Conservation (phyloP, 345 rosid genomes). For the Murraya koenigii region DNA sequence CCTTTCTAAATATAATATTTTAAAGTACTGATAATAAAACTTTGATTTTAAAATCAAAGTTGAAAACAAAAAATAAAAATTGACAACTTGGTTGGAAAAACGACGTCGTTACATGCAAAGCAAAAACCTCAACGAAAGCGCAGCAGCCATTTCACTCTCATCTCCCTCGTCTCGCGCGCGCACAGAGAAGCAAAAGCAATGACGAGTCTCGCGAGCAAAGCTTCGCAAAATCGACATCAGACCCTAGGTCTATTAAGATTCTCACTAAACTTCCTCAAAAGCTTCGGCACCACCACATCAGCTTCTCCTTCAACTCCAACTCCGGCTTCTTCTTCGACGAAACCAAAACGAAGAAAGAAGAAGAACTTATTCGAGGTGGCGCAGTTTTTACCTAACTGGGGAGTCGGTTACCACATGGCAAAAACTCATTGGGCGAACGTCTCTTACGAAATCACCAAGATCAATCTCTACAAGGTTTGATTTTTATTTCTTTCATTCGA, state of each 20-base stretch:
- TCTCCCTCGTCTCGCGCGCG: neutral
- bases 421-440: conserved; percentile 90
- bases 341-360: conserved; percentile 67
- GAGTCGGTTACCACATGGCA: conserved; percentile 88
- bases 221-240: conserved; percentile 19
- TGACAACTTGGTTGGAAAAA: neutral
- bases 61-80: no score
- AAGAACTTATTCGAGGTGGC: conserved; percentile 95
- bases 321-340: conserved; percentile 30
- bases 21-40: no score
- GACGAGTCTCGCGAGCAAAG: conserved; percentile 37
- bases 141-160: neutral
- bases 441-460: conserved; percentile 86
- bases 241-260: conserved; percentile 31
- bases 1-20: no score
- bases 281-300: conserved; percentile 37
- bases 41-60: no score
- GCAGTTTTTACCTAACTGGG: conserved; percentile 93
- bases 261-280: conserved; percentile 43
- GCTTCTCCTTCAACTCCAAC: conserved; percentile 29
- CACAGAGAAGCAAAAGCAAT: conserved; percentile 13
- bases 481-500: neutral
- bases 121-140: neutral
- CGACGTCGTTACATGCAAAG: neutral
- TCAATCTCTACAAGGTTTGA: conserved; percentile 91